These are phyloP conservation scores for Carnegiea gigantea DNA, from an alignment of 179 eudicot genomes.

Conservation along the genomic window DNA sequence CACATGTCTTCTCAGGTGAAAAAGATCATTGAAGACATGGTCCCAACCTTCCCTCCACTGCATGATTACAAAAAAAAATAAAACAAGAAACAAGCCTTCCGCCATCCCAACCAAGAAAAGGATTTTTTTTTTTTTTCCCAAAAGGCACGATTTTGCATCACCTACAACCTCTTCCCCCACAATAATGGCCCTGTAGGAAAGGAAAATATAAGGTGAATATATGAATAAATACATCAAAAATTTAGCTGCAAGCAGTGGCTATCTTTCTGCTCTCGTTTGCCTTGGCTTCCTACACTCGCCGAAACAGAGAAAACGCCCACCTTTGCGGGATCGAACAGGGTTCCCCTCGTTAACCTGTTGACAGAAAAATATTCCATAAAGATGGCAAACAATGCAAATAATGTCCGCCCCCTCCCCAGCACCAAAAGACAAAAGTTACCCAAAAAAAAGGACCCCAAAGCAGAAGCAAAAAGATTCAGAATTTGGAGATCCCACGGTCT, in stretches of 20 bases:
- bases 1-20: not conserved
- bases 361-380: not conserved
- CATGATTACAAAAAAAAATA: slow-evolving; percentile 18
- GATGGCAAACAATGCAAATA: not conserved
- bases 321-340: slow-evolving; percentile 40
- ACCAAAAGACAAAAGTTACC: not conserved
- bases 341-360: slow-evolving; percentile 63
- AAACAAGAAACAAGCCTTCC: not conserved
- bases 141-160: too few species aligned
- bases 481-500: too few species aligned
- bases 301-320: slow-evolving; percentile 61
- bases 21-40: not conserved
- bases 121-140: not conserved
- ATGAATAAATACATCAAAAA: slow-evolving; percentile 26
- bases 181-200: slow-evolving; percentile 25
- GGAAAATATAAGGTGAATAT: slow-evolving; percentile 8
- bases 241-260: not conserved
- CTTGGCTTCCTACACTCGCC: slow-evolving; percentile 64
- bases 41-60: slow-evolving; percentile 8
- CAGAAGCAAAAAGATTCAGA: too few species aligned
- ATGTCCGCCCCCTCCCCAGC: not conserved
- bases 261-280: slow-evolving; percentile 28
- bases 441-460: not conserved
- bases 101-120: slow-evolving; percentile 4
- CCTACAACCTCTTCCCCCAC: slow-evolving; percentile 1